Evolutionary conservation across 2,329 filamentous ascomycete genomes (phyloP).

Genomic region (Aciculosporium take): DNA sequence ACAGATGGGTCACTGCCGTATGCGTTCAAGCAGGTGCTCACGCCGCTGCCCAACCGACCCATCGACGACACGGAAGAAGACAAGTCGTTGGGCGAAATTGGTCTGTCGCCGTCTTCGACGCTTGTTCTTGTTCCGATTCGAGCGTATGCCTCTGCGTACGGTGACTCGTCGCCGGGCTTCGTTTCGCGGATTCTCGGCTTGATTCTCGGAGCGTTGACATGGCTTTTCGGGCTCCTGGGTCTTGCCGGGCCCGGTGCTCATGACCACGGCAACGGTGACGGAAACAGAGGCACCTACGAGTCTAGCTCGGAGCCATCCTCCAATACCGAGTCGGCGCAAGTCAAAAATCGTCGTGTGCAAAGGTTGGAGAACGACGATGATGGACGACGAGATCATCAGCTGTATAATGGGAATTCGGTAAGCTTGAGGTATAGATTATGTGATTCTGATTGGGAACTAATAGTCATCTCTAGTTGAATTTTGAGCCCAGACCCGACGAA

Average conservation of each 20-base stretch:
- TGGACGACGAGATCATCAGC: slow-evolving; percentile 46
- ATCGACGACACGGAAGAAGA: slow-evolving; percentile 65
- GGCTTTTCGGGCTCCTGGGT: slow-evolving; percentile 21
- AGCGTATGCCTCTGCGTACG: slow-evolving; percentile 28
- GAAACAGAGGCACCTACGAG: background rate
- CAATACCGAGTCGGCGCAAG: slow-evolving; percentile 9
- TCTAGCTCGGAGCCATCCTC: background rate
- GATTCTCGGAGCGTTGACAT: slow-evolving; percentile 21
- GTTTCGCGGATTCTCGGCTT: slow-evolving; percentile 17
- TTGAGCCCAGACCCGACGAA: slow-evolving; percentile 50
- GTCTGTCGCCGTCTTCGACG: slow-evolving; percentile 65
- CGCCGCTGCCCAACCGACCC: slow-evolving; percentile 59
- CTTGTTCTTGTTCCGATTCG: slow-evolving; percentile 64
- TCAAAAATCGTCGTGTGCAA: slow-evolving; percentile 13
- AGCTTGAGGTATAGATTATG: slow-evolving; percentile 14
- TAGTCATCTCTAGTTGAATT: slow-evolving; percentile 41
- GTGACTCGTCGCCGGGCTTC: slow-evolving; percentile 13
- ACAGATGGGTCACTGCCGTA: slow-evolving; percentile 50
- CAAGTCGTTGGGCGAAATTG: slow-evolving; percentile 52
- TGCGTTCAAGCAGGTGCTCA: slow-evolving; percentile 70
- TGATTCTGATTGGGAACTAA: background rate
- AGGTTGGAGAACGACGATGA: slow-evolving; percentile 33
- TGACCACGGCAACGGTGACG: background rate
- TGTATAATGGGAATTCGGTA: slow-evolving; percentile 89
- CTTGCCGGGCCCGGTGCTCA: too few species aligned